Conservation (phyloP, 139 green algal species). For the Closterium sp. region DNA sequence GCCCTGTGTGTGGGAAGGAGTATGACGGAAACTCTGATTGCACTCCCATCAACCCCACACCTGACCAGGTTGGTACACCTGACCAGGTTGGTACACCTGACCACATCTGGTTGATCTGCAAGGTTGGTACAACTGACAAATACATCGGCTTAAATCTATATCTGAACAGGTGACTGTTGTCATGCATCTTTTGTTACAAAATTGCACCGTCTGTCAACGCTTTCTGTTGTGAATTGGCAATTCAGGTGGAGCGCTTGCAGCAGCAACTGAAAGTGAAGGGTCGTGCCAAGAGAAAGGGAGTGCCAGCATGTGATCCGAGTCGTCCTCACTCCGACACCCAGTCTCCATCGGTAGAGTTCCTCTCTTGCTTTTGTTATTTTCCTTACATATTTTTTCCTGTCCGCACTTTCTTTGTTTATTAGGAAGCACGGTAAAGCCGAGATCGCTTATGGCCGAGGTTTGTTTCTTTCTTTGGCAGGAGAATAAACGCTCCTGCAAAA, state of each 20-base stretch:
- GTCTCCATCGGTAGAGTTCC: not conserved
- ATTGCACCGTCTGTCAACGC: not conserved
- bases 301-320: not conserved
- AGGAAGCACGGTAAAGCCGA: no score
- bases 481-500: no score
- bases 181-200: no score
- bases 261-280: not conserved
- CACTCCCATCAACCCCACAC: not conserved
- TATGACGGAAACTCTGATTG: not conserved
- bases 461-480: no score
- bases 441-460: no score
- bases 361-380: not conserved
- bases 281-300: not conserved
- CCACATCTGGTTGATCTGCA: no score
- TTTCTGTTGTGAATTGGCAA: not conserved
- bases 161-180: no score
- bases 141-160: no score
- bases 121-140: no score
- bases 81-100: not conserved
- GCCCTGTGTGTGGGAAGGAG: not conserved
- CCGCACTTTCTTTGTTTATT: no score
- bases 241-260: not conserved
- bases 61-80: not conserved
- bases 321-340: not conserved
- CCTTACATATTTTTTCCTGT: no score